phyloP scores from a whole-genome alignment of 768 basidiomycete species.

The Tricholoma furcatifolium region DNA sequence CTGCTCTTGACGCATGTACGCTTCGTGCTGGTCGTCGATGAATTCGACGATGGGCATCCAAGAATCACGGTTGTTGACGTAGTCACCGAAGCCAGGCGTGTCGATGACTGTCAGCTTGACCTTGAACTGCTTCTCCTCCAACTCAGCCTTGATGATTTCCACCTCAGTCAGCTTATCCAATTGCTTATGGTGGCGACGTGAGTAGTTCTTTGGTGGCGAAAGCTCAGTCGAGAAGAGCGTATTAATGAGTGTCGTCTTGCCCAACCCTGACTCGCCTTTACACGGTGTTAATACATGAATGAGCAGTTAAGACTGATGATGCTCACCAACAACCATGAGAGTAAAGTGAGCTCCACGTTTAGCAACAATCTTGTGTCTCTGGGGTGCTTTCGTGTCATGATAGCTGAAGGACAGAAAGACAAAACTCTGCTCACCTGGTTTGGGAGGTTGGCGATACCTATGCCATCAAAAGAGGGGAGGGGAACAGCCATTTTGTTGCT shows the following conservation, averaged over 20 bases:
- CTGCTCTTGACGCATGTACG: slow-evolving; percentile 97
- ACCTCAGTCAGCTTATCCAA: slow-evolving; percentile 98
- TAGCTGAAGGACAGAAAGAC: background rate
- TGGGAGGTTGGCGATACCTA: slow-evolving; percentile 95
- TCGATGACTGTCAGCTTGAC: slow-evolving; percentile 99
- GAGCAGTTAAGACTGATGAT: background rate
- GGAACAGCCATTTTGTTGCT: slow-evolving; percentile 40
- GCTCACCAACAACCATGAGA: slow-evolving; percentile 96
- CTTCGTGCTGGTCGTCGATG: slow-evolving; percentile 94
- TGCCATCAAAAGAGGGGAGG: slow-evolving; percentile 63
- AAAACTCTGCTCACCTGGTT: slow-evolving; percentile 73
- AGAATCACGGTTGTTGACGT: slow-evolving; percentile 99
- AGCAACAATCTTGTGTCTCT: slow-evolving; percentile 99
- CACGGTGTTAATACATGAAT: slow-evolving; percentile 1
- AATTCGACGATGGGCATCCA: slow-evolving; percentile 99
- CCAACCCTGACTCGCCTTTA: slow-evolving; percentile 92
- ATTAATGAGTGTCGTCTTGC: slow-evolving; percentile 98
- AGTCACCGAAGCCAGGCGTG: slow-evolving; percentile 99
- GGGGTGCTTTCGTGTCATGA: slow-evolving; percentile 28
- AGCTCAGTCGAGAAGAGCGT: slow-evolving; percentile 98
- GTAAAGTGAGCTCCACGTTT: slow-evolving; percentile 98
- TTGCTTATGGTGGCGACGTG: slow-evolving; percentile 87
- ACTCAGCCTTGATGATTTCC: slow-evolving; percentile 98
- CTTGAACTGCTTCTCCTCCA: slow-evolving; percentile 99
- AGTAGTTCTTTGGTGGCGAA: slow-evolving; percentile 89